Conservation (phyloP, 768 basidiomycete species). For the Pisolithus albus region DNA sequence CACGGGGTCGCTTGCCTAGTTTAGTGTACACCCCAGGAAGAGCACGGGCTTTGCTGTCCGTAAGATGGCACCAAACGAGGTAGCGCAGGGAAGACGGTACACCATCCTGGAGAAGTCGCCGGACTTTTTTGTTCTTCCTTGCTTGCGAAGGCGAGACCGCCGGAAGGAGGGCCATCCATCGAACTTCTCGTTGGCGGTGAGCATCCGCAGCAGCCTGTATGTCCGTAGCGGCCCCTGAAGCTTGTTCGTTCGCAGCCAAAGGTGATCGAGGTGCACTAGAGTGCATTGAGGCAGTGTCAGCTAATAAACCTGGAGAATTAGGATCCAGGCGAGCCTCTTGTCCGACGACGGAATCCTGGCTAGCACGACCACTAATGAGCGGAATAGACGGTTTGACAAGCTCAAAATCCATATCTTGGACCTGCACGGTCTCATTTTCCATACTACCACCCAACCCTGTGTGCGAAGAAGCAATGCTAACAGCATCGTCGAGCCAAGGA, state of each 20-base stretch:
- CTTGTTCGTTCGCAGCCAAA: constrained; percentile 10
- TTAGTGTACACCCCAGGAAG: constrained; percentile 65
- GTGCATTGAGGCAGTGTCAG: constrained; percentile 38
- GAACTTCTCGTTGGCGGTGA: constrained; percentile 68
- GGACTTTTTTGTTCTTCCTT: constrained; percentile 73
- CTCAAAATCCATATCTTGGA: constrained; percentile 79
- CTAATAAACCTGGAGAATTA: constrained; percentile 18
- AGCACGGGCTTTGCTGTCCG: constrained; percentile 65
- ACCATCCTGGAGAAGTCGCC: constrained; percentile 65
- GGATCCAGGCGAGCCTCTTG: constrained; percentile 15
- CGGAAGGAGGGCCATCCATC: constrained; percentile 66
- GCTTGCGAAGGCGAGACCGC: constrained; percentile 53
- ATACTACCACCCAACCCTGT: constrained; percentile 16
- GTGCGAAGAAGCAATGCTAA: constrained; percentile 15
- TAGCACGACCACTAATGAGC: constrained; percentile 35
- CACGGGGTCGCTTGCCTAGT: constrained; percentile 49
- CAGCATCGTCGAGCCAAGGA: constrained; percentile 25
- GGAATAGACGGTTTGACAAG: constrained; percentile 58
- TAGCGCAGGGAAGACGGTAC: constrained; percentile 82
- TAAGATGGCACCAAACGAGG: constrained; percentile 76
- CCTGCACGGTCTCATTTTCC: constrained; percentile 57
- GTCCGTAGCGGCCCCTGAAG: constrained; percentile 8
- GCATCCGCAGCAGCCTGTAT: constrained; percentile 37
- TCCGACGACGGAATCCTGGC: constrained; percentile 48
- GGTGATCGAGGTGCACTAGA: constrained; percentile 27